These are phyloP conservation scores for Plantago major DNA, from an alignment of 257 asterid genomes.

Conservation along the genomic window DNA sequence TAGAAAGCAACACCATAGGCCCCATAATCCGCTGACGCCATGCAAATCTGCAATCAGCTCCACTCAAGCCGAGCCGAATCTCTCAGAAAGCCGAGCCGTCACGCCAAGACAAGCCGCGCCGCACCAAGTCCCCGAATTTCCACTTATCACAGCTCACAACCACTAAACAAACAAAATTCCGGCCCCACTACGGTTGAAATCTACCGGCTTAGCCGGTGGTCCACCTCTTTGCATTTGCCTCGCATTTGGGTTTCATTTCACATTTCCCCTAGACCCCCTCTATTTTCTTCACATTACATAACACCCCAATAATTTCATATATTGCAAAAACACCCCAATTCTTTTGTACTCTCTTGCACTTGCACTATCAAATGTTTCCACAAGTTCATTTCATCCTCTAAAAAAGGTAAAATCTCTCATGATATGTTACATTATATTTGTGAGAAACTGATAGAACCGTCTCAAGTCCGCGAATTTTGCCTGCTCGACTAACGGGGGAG, in stretches of 20 bases:
- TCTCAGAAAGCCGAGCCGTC: slow-evolving; percentile 5
- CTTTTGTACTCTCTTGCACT: too few species aligned
- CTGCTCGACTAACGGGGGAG: too few species aligned
- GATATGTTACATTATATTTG: too few species aligned
- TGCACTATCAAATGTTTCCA: too few species aligned
- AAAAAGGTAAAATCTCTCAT: too few species aligned
- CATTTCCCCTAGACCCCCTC: not conserved
- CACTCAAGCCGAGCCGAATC: slow-evolving; percentile 17
- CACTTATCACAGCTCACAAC: slow-evolving; percentile 25
- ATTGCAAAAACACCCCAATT: not conserved
- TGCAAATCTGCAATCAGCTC: slow-evolving; percentile 24
- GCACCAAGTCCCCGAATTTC: slow-evolving; percentile 15
- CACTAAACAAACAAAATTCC: slow-evolving; percentile 1
- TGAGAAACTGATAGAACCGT: too few species aligned
- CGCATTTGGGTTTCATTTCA: slow-evolving; percentile 56
- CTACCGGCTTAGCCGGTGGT: slow-evolving; percentile 32
- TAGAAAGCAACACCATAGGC: not conserved
- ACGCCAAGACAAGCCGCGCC: slow-evolving; percentile 10
- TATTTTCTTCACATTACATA: slow-evolving; percentile 1
- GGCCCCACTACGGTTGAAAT: slow-evolving; percentile 2
- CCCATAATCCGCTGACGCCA: slow-evolving; percentile 37
- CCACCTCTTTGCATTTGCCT: slow-evolving; percentile 35
- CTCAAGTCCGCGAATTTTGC: too few species aligned
- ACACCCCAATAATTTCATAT: not conserved
- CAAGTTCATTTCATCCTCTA: too few species aligned